Base-by-base conservation (phyloP, 768 basidiomycete species). In the Russula ochroleuca region DNA sequence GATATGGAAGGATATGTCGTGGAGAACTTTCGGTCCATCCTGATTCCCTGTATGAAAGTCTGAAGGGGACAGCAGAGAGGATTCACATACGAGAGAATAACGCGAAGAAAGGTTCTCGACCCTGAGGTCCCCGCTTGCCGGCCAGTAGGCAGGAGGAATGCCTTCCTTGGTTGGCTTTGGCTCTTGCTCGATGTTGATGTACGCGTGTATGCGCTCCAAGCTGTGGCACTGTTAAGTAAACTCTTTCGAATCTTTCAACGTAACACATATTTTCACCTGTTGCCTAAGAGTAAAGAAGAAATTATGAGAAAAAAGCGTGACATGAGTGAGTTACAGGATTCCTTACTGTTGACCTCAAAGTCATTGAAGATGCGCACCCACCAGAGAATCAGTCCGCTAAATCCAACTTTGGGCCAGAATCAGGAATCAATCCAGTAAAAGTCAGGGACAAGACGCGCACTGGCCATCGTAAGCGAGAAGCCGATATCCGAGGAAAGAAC, bases 121-220 rank as follows among this genome's bases (percentile, higher is more conserved):
- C 4, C 72, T 68, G n/a, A 86, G 73, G 14, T 77, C 73, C 1
- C 85, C 85, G 33, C 80, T 81, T 1, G 84, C 76, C 5, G 85
- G 85, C 85, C 85, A 87, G 61, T 84, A 81, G 0, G 85, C 85
- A 5, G 85, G 84, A 4, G 85, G 85, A n/a, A 77, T 70, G 3
- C 79, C 79, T 7, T 73, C 65, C 31, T 72, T 65, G 0, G 75
- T 75, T 0, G 78, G 65, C 57, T 75, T 73, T 0, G 78, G 77
- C 69, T 86, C 85, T 62, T 83, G 81, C 55, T 84, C 83, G 47
- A 84, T 82, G n/a, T 75, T 72, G 41, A 85, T 70, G 68, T 85
- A 86, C 51, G 80, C 80, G 51, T 80, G 75, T 49, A 86, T 77
- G 48, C 84, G 78, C 69, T 84, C 79, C 52, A 81, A 61, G 62